phyloP scores from a whole-genome alignment of 805 yeast species.

The Metschnikowia kofuensis region DNA sequence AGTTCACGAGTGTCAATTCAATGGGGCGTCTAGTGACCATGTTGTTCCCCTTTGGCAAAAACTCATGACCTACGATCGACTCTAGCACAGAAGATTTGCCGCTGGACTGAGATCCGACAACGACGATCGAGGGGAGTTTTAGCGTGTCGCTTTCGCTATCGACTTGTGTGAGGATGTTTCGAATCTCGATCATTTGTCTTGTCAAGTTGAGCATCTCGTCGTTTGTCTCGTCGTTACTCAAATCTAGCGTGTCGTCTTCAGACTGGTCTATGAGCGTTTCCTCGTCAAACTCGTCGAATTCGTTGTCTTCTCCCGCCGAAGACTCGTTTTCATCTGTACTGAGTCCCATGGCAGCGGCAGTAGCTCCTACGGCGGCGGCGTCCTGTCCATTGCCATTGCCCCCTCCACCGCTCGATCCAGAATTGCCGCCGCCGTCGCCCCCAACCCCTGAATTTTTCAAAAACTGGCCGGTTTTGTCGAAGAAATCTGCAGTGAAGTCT shows the following conservation, averaged over 20 bases:
- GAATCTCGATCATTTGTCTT: constrained; percentile 93
- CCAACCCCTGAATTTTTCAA: constrained; percentile 27
- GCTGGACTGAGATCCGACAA: constrained; percentile 94
- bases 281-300: constrained; percentile 52
- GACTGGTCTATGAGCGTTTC: constrained; percentile 40
- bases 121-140: constrained; percentile 91
- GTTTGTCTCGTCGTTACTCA: constrained; percentile 53
- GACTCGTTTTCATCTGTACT: constrained; percentile 34
- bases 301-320: constrained; percentile 23
- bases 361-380: constrained; percentile 44
- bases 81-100: constrained; percentile 97
- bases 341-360: constrained; percentile 54
- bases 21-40: constrained; percentile 99
- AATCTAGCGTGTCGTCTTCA: constrained; percentile 38
- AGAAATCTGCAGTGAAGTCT: constrained; percentile 56
- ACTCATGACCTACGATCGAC: constrained; percentile 96
- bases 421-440: constrained; percentile 14
- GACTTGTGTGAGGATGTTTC: constrained; percentile 71
- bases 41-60: constrained; percentile 93
- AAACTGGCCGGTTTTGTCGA: constrained; percentile 47
- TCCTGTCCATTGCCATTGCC: constrained; percentile 31
- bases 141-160: constrained; percentile 68
- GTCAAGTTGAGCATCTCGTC: constrained; percentile 87
- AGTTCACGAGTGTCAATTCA: constrained; percentile 86
- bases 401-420: background rate